A percentile compares a stretch with the other conserved stretches of the same genome.
These are phyloP conservation scores for Aleurites moluccanus DNA, from an alignment of 441 rosid species.

Conservation along the genomic window DNA sequence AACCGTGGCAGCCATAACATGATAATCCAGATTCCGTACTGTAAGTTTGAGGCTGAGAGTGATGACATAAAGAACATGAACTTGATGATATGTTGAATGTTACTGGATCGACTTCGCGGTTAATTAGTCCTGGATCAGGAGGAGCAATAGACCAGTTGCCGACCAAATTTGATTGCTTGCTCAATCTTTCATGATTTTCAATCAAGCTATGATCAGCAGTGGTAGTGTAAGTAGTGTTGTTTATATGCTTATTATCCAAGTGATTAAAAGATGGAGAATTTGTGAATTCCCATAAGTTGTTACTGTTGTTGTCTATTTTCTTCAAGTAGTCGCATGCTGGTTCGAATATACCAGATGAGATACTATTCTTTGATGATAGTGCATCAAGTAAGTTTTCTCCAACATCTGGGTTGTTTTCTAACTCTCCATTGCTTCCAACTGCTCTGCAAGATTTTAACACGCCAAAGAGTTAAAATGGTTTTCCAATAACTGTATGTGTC, in stretches of 20 bases:
- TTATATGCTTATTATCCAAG: constrained; percentile 33
- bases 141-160: constrained; percentile 77
- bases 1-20: constrained; percentile 29
- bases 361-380: constrained; percentile 44
- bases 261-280: constrained; percentile 29
- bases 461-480: background rate
- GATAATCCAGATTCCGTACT: constrained; percentile 25
- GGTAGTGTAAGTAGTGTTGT: constrained; percentile 9
- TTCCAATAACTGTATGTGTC: too few species aligned
- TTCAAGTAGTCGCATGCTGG: constrained; percentile 49
- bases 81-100: constrained; percentile 44
- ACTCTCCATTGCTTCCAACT: constrained; percentile 45
- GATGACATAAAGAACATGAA: constrained; percentile 26
- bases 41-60: constrained; percentile 26
- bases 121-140: constrained; percentile 45
- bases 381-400: constrained; percentile 42
- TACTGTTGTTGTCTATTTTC: constrained; percentile 39
- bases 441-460: constrained; percentile 27
- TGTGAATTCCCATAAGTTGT: constrained; percentile 40
- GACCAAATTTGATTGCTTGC: constrained; percentile 53
- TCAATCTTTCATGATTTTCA: constrained; percentile 34
- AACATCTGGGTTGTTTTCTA: constrained; percentile 35
- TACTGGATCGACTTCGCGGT: constrained; percentile 30
- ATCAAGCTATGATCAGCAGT: constrained; percentile 10
- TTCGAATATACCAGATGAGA: constrained; percentile 46